phyloP scores from a whole-genome alignment of 2,329 filamentous ascomycete species.

The Plectosphaerella cucumerina region DNA sequence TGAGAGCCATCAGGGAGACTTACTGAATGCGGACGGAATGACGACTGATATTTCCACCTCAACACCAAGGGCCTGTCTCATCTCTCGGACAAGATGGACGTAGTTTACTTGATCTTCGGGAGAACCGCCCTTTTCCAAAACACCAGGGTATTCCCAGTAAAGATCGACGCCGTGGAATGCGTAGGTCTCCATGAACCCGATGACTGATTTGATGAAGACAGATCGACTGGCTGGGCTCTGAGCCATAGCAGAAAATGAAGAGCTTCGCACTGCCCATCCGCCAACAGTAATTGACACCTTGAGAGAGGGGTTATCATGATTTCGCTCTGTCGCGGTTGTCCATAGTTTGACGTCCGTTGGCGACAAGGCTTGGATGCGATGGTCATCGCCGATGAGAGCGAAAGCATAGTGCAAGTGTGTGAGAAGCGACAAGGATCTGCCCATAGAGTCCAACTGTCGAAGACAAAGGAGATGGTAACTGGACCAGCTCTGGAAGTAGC shows the following conservation, averaged over 20 bases:
- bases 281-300: conserved; percentile 34
- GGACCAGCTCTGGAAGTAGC: conserved; percentile 3
- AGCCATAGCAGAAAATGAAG: conserved; percentile 1
- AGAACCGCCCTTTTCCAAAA: conserved; percentile 17
- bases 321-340: conserved; percentile 22
- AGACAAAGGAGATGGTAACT: background rate
- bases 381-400: conserved; percentile 15
- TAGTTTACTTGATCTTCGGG: conserved; percentile 22
- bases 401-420: conserved; percentile 30
- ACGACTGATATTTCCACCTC: conserved; percentile 1
- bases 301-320: conserved; percentile 19
- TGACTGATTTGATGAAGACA: conserved; percentile 2
- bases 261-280: conserved; percentile 27
- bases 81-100: conserved; percentile 8
- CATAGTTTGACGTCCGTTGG: conserved; percentile 16
- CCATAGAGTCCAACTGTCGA: background rate
- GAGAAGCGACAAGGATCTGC: conserved; percentile 13
- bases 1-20: background rate
- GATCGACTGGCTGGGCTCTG: background rate
- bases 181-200: background rate
- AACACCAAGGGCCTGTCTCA: background rate
- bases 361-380: background rate
- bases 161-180: conserved; percentile 25
- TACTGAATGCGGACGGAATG: conserved; percentile 2
- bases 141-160: conserved; percentile 41